phyloP scores from a whole-genome alignment of 129 eudicot genomes.

The Silybum marianum region DNA sequence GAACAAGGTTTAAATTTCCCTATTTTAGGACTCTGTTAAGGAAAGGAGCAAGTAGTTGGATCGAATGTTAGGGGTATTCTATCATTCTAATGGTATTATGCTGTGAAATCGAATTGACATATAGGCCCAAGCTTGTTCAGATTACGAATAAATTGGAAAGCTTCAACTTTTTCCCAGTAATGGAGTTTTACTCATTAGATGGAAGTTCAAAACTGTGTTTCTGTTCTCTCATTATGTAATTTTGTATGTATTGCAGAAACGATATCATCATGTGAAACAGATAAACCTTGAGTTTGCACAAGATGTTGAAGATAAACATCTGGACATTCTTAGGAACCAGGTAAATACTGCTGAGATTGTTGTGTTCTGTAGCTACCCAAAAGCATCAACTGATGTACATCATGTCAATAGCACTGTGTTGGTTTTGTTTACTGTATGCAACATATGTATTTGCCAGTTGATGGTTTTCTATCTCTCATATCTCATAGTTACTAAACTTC shows the following conservation, averaged over 20 bases:
- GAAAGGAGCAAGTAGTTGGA: background rate
- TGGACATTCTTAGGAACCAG: conserved; percentile 58
- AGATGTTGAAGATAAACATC: conserved; percentile 81
- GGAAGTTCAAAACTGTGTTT: background rate
- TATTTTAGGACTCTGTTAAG: background rate
- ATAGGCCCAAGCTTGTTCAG: background rate
- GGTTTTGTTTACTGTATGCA: background rate
- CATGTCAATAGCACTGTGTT: background rate
- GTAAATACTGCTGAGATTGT: conserved; percentile 32
- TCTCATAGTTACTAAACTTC: background rate
- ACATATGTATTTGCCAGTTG: background rate
- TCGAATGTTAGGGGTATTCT: background rate
- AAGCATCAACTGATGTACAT: background rate
- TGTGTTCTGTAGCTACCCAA: background rate
- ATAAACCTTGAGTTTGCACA: conserved; percentile 92
- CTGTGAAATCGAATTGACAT: background rate
- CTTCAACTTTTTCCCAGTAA: background rate
- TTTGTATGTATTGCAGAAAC: conserved; percentile 51
- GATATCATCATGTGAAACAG: conserved; percentile 78
- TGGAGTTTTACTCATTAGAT: background rate
- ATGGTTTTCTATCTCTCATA: background rate
- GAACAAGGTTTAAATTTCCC: conserved; percentile 1
- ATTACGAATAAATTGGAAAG: background rate
- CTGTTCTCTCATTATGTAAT: background rate
- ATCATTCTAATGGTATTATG: background rate